phyloP scores from a whole-genome alignment of 2,329 filamentous ascomycete species.

The Cordyceps fumosorosea region DNA sequence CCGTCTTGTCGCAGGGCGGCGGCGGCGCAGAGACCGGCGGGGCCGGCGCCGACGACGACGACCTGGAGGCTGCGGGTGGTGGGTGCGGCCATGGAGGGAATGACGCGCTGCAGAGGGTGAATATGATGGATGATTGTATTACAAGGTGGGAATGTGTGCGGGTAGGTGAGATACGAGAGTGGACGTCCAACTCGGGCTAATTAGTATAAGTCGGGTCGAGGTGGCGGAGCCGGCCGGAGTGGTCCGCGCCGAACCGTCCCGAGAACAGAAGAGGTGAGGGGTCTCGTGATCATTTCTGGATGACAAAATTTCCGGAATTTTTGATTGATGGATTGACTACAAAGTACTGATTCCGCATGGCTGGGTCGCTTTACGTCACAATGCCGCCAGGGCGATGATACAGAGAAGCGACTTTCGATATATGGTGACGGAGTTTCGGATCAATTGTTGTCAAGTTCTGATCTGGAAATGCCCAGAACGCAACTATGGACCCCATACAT shows the following conservation, averaged over 20 bases:
- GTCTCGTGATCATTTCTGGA: neutral
- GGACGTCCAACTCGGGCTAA: too few relatives aligned
- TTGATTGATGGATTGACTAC: too few relatives aligned
- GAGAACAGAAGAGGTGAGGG: neutral
- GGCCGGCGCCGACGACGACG: constrained; percentile 8
- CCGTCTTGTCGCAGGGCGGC: constrained; percentile 3
- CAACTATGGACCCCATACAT: neutral
- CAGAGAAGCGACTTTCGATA: too few relatives aligned
- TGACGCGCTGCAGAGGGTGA: neutral
- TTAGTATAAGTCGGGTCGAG: neutral
- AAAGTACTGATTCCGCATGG: too few relatives aligned
- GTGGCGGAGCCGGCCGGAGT: constrained; percentile 1
- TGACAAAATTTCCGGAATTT: too few relatives aligned
- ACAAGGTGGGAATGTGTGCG: neutral
- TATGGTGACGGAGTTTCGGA: too few relatives aligned
- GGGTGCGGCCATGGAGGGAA: neutral
- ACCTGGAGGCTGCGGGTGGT: constrained; percentile 1
- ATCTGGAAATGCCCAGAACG: too few relatives aligned
- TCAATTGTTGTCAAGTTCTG: too few relatives aligned
- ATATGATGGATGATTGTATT: neutral
- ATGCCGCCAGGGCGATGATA: too few relatives aligned
- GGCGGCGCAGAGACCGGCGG: constrained; percentile 8
- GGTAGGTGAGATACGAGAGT: too few relatives aligned
- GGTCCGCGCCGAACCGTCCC: neutral
- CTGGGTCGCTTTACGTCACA: too few relatives aligned